Evolutionary conservation across 345 rosid species (phyloP).

Genomic region (Citrus reticulata): DNA sequence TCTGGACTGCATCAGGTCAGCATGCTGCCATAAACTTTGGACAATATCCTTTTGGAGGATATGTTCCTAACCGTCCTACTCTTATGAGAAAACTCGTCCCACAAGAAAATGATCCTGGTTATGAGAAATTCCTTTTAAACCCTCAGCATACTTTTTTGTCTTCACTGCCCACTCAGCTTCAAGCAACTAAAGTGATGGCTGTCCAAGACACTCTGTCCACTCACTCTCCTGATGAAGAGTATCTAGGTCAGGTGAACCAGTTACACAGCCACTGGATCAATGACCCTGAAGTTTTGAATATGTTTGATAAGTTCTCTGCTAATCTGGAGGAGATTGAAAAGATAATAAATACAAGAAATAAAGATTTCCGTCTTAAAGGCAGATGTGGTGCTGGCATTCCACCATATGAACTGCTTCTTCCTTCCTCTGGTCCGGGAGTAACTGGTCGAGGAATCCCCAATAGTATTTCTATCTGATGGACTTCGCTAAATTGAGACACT

Average conservation of each 20-base stretch:
- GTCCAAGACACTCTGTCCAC: slow-evolving; percentile 88
- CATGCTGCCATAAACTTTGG: slow-evolving; percentile 96
- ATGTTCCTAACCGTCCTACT: slow-evolving; percentile 88
- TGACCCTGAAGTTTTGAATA: slow-evolving; percentile 45
- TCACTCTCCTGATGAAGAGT: slow-evolving; percentile 89
- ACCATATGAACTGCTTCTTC: slow-evolving; percentile 79
- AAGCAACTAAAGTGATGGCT: slow-evolving; percentile 97
- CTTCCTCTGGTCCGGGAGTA: slow-evolving; percentile 80
- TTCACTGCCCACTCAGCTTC: slow-evolving; percentile 79
- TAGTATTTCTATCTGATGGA: slow-evolving; percentile 70
- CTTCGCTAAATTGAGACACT: background rate
- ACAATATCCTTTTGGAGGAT: slow-evolving; percentile 95
- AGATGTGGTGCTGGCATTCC: slow-evolving; percentile 92
- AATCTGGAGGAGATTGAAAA: slow-evolving; percentile 67
- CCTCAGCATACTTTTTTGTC: slow-evolving; percentile 69
- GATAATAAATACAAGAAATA: slow-evolving; percentile 55
- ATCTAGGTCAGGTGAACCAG: slow-evolving; percentile 54
- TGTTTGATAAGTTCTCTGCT: slow-evolving; percentile 50
- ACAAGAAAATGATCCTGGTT: slow-evolving; percentile 49
- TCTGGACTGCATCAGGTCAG: slow-evolving; percentile 92
- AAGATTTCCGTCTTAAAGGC: slow-evolving; percentile 51
- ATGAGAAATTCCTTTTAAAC: slow-evolving; percentile 54
- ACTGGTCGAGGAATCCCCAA: slow-evolving; percentile 96
- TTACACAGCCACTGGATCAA: slow-evolving; percentile 63
- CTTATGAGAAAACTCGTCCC: slow-evolving; percentile 75